Conservation (phyloP, 805 yeast genomes). For the Aciculoconidium aculeatum region DNA sequence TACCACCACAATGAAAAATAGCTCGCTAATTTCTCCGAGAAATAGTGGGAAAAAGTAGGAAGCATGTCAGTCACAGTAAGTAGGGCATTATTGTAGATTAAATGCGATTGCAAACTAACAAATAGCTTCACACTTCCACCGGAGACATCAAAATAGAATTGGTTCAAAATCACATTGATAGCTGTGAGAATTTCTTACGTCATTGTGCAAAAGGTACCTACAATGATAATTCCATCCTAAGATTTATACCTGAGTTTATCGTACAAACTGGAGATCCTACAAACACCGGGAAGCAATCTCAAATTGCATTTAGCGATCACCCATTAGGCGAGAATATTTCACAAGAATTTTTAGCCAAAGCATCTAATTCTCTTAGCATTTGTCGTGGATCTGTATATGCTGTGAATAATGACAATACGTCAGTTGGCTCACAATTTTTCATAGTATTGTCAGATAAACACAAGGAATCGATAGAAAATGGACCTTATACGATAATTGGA, state of each 20-base stretch:
- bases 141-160: constrained; percentile 15
- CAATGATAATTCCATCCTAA: constrained; percentile 9
- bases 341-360: neutral
- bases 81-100: no score
- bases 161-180: constrained; percentile 2
- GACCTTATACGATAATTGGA: constrained; percentile 13
- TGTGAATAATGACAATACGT: constrained; percentile 7
- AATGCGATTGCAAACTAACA: no score
- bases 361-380: constrained; percentile 1
- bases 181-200: constrained; percentile 14
- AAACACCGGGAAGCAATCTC: constrained; percentile 11
- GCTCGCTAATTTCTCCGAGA: no score
- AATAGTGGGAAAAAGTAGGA: no score
- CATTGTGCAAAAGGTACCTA: constrained; percentile 19
- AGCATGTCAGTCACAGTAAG: no score
- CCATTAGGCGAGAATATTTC: constrained; percentile 3
- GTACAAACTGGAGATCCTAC: constrained; percentile 19
- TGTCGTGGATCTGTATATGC: constrained; percentile 13
- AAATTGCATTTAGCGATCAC: constrained; percentile 7
- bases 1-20: no score
- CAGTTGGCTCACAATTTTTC: constrained; percentile 18
- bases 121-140: constrained; percentile 13
- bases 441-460: constrained; percentile 11
- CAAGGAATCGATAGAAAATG: constrained; percentile 6
- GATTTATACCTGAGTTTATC: constrained; percentile 15